A percentile compares a stretch with the other conserved stretches of the same genome.
These are phyloP conservation scores for Canavalia ensiformis DNA, from an alignment of 306 rosid genomes.

Conservation along the genomic window DNA sequence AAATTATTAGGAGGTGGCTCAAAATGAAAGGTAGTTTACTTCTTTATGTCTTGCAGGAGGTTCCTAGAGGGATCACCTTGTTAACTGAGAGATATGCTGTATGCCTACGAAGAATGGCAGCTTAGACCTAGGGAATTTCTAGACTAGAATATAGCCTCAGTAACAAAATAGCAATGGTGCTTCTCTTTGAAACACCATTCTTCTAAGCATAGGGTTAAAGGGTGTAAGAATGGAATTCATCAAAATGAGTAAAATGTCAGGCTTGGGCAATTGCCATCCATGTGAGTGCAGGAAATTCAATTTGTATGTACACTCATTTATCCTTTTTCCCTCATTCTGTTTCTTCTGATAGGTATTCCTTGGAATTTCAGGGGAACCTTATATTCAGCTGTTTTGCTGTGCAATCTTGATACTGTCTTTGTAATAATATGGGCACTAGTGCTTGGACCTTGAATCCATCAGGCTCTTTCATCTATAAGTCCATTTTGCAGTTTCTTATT, in stretches of 20 bases:
- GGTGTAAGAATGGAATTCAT: not conserved
- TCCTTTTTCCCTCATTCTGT: not conserved
- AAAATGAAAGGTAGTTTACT: too few species aligned
- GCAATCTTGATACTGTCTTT: not conserved
- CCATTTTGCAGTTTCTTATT: not conserved
- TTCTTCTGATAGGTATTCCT: not conserved
- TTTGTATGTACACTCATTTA: not conserved
- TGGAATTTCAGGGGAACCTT: not conserved
- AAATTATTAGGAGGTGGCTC: too few species aligned
- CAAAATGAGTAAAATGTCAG: not conserved
- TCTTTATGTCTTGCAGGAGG: too few species aligned
- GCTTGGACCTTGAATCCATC: not conserved
- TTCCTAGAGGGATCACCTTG: too few species aligned
- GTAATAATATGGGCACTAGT: not conserved
- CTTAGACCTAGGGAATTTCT: not conserved
- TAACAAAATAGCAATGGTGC: not conserved
- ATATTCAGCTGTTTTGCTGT: not conserved
- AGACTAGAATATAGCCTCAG: not conserved
- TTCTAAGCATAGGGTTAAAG: not conserved
- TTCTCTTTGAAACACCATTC: not conserved
- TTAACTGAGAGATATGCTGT: too few species aligned
- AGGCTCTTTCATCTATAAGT: not conserved
- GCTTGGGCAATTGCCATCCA: not conserved
- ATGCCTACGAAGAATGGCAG: not conserved
- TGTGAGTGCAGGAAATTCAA: not conserved